Percentiles rank a stretch among this genome's conserved stretches.
Evolutionary conservation across 2,329 filamentous ascomycete species (phyloP).

Genomic region (Fusarium burgessii): DNA sequence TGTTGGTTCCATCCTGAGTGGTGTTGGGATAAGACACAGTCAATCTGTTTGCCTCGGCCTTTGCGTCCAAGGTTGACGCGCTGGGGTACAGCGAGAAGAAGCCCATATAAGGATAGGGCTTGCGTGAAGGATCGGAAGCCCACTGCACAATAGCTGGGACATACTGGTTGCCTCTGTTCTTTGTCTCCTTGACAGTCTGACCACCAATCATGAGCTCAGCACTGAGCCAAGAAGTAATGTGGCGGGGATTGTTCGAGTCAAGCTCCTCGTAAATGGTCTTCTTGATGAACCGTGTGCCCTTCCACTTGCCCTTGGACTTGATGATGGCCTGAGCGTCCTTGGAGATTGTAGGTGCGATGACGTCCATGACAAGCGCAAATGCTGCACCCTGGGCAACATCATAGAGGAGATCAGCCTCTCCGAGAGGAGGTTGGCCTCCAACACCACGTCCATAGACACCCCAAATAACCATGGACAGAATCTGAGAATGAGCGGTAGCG

Average conservation of each 20-base stretch:
- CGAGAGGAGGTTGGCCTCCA: constrained; percentile 8
- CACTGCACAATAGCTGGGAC: constrained; percentile 13
- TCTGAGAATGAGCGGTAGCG: constrained; percentile 35
- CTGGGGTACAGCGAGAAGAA: constrained; percentile 20
- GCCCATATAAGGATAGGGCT: constrained; percentile 12
- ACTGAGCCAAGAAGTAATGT: constrained; percentile 56
- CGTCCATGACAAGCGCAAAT: constrained; percentile 47
- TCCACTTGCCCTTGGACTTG: constrained; percentile 50
- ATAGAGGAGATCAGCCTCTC: constrained; percentile 12
- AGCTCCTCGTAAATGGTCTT: constrained; percentile 54
- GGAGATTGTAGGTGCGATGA: constrained; percentile 53
- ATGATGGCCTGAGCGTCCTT: constrained; percentile 45
- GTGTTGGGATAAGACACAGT: constrained; percentile 20
- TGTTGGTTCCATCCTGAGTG: constrained; percentile 9
- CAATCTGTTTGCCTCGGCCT: constrained; percentile 1
- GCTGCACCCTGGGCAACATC: constrained; percentile 10
- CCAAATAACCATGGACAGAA: constrained; percentile 19
- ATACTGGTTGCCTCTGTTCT: constrained; percentile 55
- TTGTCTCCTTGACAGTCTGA: constrained; percentile 52
- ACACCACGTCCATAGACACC: constrained; percentile 9
- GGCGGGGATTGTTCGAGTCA: constrained; percentile 45
- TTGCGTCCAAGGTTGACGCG: constrained; percentile 2
- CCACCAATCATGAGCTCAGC: constrained; percentile 58
- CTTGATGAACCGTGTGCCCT: constrained; percentile 51
- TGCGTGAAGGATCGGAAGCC: constrained; percentile 9